Evolutionary conservation across 352 stramenopile species (phyloP).

Genomic region (Globisporangium echinulatum): DNA sequence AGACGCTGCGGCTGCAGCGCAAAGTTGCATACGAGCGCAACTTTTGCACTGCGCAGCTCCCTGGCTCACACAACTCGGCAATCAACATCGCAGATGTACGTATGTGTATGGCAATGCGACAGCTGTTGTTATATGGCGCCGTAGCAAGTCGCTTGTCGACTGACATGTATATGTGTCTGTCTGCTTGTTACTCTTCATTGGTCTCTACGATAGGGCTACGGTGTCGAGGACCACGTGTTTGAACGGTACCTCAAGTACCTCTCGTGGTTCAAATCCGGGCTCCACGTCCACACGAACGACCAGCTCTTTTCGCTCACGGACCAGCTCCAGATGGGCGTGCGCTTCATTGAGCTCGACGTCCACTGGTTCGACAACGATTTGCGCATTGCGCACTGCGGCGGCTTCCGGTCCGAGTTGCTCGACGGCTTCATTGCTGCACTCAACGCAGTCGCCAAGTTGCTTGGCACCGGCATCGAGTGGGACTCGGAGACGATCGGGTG

Average conservation of each 20-base stretch:
- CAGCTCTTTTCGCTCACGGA: slow-evolving; percentile 59
- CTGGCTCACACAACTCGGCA: slow-evolving; percentile 43
- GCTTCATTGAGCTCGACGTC: slow-evolving; percentile 60
- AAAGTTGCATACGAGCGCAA: slow-evolving; percentile 37
- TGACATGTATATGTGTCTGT: too few species aligned
- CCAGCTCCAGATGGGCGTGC: slow-evolving; percentile 55
- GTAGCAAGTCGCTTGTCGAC: too few species aligned
- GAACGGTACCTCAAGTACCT: slow-evolving; percentile 53
- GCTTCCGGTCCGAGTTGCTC: slow-evolving; percentile 51
- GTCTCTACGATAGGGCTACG: slow-evolving; percentile 36
- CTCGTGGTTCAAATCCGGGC: slow-evolving; percentile 41
- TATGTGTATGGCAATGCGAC: not conserved
- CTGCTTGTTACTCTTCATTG: not conserved
- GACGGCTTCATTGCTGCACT: slow-evolving; percentile 58
- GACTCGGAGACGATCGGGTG: slow-evolving; percentile 66
- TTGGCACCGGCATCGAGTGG: slow-evolving; percentile 56
- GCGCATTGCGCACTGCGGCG: slow-evolving; percentile 58
- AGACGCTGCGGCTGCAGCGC: slow-evolving; percentile 30
- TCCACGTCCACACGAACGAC: slow-evolving; percentile 64
- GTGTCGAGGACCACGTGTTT: slow-evolving; percentile 61
- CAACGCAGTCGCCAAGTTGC: slow-evolving; percentile 47
- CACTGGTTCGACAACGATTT: slow-evolving; percentile 66
- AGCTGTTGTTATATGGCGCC: not conserved
- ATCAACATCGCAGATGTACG: slow-evolving; percentile 23
- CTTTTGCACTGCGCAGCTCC: slow-evolving; percentile 51